A percentile compares a stretch with the other conserved stretches of the same genome.
These are phyloP conservation scores for Rhodosporidiobolus sp. DNA, from an alignment of 768 basidiomycete species.

Conservation along the genomic window DNA sequence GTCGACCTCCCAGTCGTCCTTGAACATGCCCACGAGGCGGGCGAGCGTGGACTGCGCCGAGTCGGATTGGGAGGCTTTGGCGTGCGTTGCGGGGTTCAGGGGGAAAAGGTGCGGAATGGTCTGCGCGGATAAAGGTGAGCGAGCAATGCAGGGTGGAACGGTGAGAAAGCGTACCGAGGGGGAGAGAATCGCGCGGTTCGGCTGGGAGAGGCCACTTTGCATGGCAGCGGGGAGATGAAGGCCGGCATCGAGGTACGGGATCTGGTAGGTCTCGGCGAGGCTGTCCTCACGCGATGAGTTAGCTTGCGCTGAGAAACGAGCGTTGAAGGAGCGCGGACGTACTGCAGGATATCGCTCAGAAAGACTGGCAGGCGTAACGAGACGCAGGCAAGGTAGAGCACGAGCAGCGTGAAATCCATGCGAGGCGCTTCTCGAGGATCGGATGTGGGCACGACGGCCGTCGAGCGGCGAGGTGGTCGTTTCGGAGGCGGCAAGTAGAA, in stretches of 20 bases:
- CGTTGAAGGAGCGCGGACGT: neutral
- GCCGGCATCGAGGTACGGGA: constrained; percentile 24
- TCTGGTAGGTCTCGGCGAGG: constrained; percentile 35
- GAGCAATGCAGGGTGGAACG: neutral
- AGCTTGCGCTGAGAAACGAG: too few species aligned
- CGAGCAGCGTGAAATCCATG: constrained; percentile 26
- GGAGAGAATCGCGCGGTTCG: neutral
- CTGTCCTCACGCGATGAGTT: neutral
- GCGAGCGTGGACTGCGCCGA: constrained; percentile 7
- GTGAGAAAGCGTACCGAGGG: neutral
- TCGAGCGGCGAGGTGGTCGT: neutral
- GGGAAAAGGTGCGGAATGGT: constrained; percentile 1
- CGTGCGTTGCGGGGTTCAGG: neutral
- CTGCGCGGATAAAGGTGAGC: neutral
- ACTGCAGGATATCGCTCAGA: constrained; percentile 34
- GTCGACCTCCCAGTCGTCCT: constrained; percentile 33
- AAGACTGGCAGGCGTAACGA: constrained; percentile 26
- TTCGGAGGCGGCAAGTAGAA: neutral
- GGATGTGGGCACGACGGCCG: neutral
- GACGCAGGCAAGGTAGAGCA: constrained; percentile 33
- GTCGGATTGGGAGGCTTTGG: neutral
- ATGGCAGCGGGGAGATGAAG: constrained; percentile 2
- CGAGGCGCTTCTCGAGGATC: constrained; percentile 16
- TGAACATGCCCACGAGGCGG: constrained; percentile 21
- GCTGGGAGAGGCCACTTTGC: constrained; percentile 11